Percentiles rank a stretch among this genome's conserved stretches.
Conservation (phyloP, 1,139 yeast species). For the Geotrichum europaeum region DNA sequence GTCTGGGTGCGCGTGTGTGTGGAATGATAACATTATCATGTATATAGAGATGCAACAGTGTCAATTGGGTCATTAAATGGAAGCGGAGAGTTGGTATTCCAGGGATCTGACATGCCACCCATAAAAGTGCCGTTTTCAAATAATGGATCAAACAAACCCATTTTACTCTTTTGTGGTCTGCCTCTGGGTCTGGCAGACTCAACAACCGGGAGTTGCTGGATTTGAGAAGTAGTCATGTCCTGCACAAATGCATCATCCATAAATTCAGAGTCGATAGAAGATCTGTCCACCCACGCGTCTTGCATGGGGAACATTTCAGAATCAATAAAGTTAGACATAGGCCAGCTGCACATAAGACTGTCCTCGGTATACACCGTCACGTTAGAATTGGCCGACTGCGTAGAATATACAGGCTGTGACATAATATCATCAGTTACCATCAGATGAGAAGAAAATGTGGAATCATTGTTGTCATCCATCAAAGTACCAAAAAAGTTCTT, state of each 20-base stretch:
- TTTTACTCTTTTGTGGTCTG: background rate
- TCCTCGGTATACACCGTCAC: background rate
- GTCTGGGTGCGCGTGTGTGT: too few species aligned
- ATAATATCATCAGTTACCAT: background rate
- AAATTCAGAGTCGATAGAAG: background rate
- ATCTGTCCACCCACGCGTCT: background rate
- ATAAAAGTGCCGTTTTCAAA: background rate
- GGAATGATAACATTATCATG: background rate
- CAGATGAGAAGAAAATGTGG: background rate
- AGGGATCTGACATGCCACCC: constrained; percentile 2
- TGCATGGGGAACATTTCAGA: background rate
- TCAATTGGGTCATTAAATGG: background rate
- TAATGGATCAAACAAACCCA: background rate
- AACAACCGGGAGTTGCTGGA: background rate
- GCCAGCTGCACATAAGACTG: background rate
- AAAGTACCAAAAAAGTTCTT: background rate
- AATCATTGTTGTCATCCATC: background rate
- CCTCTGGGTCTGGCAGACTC: constrained; percentile 1
- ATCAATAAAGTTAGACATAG: background rate
- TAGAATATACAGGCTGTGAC: background rate
- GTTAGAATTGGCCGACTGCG: background rate
- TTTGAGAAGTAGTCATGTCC: background rate
- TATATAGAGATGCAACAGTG: constrained; percentile 2
- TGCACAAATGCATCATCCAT: background rate
- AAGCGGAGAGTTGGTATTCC: background rate